Percentiles rank a stretch among this genome's conserved stretches.
Evolutionary conservation across 345 rosid species (phyloP).

Genomic region (Eutrema yunnanense): DNA sequence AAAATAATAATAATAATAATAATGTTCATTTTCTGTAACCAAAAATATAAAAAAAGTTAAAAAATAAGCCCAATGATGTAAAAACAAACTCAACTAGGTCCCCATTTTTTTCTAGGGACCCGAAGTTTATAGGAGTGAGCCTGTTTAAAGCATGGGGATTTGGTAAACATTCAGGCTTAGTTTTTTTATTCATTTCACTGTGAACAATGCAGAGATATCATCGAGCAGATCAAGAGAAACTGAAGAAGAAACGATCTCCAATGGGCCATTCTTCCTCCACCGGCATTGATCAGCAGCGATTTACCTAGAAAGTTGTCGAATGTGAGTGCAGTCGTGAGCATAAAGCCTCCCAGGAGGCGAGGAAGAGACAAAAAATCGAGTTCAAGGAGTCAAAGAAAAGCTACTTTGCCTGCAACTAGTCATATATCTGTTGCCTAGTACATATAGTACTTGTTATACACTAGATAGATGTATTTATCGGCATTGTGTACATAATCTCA

Average conservation of each 20-base stretch:
- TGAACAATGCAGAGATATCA: slow-evolving; percentile 59
- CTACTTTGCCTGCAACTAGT: neutral
- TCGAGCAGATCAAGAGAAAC: slow-evolving; percentile 31
- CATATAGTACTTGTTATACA: no score
- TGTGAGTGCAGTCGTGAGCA: slow-evolving; percentile 28
- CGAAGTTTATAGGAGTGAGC: neutral
- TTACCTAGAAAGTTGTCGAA: slow-evolving; percentile 23
- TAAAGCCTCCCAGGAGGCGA: slow-evolving; percentile 33
- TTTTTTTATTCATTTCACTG: neutral
- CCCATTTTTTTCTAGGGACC: neutral
- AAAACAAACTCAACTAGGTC: neutral
- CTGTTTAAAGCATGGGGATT: neutral
- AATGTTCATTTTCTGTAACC: neutral
- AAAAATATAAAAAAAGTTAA: neutral
- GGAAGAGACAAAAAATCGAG: slow-evolving; percentile 39
- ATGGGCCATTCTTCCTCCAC: slow-evolving; percentile 6
- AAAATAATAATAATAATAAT: neutral
- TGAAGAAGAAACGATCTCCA: slow-evolving; percentile 33
- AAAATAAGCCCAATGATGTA: neutral
- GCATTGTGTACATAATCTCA: no score
- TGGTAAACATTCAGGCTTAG: neutral
- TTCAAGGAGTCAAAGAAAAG: slow-evolving; percentile 49
- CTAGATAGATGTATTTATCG: no score
- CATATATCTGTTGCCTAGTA: no score
- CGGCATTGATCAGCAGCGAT: slow-evolving; percentile 19